Evolutionary conservation across 2,329 filamentous ascomycete genomes (phyloP).

Genomic region (Alternaria sp.): DNA sequence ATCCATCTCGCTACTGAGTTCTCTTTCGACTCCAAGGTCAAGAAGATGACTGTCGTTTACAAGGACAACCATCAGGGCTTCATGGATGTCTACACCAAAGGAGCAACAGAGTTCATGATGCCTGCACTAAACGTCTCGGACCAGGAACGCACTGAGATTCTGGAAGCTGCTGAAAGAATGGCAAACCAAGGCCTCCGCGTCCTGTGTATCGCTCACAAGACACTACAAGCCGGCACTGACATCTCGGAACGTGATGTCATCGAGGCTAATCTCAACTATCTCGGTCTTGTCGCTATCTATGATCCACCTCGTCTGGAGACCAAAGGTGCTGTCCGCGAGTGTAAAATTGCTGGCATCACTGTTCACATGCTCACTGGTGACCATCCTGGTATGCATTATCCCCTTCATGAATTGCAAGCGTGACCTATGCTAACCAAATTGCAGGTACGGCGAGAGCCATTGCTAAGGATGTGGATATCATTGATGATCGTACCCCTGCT

Average conservation of each 20-base stretch:
- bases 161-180: slow-evolving; percentile 39
- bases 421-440: not conserved
- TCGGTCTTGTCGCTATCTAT: slow-evolving; percentile 86
- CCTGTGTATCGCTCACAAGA: slow-evolving; percentile 50
- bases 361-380: slow-evolving; percentile 61
- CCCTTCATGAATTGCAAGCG: not conserved
- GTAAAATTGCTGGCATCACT: slow-evolving; percentile 57
- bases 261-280: slow-evolving; percentile 74
- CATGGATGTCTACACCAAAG: slow-evolving; percentile 51
- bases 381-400: slow-evolving; percentile 46
- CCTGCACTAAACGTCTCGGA: slow-evolving; percentile 43
- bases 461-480: slow-evolving; percentile 57
- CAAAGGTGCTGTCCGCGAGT: slow-evolving; percentile 60
- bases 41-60: slow-evolving; percentile 53
- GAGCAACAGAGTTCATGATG: slow-evolving; percentile 50
- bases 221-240: slow-evolving; percentile 35
- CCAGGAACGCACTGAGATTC: slow-evolving; percentile 29
- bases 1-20: slow-evolving; percentile 49
- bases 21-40: slow-evolving; percentile 52
- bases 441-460: slow-evolving; percentile 54
- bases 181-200: slow-evolving; percentile 51
- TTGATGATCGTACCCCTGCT: slow-evolving; percentile 35
- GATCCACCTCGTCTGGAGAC: slow-evolving; percentile 86
- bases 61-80: slow-evolving; percentile 38
- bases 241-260: slow-evolving; percentile 64